These are phyloP conservation scores for Straminergon stramineum DNA, from an alignment of 225 moss, liverwort and hornwort species.

Conservation along the genomic window DNA sequence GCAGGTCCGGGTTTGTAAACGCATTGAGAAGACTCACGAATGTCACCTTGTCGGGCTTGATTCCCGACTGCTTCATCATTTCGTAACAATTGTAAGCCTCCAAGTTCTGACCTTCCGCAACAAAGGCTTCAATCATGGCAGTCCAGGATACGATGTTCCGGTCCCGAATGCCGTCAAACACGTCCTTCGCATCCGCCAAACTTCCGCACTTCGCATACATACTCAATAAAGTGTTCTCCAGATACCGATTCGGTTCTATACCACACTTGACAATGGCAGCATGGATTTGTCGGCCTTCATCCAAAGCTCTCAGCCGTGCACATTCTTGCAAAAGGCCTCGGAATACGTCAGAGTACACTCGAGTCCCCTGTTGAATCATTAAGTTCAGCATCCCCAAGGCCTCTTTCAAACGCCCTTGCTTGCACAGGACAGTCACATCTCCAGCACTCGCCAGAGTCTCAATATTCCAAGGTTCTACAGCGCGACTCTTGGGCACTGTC, in stretches of 20 bases:
- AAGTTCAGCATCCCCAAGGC: slow-evolving; percentile 19
- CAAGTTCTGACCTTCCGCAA: slow-evolving; percentile 9
- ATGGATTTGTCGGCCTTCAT: slow-evolving; percentile 39
- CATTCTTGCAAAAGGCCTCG: slow-evolving; percentile 43
- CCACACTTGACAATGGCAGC: slow-evolving; percentile 27
- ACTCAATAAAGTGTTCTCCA: slow-evolving; percentile 44
- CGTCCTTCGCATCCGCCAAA: slow-evolving; percentile 25
- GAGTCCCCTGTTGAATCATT: slow-evolving; percentile 30
- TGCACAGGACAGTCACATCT: slow-evolving; percentile 30
- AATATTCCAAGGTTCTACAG: neutral
- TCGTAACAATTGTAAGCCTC: slow-evolving; percentile 37
- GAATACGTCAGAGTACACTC: slow-evolving; percentile 36
- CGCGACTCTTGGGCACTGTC: neutral
- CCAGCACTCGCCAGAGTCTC: slow-evolving; percentile 9
- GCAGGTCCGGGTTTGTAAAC: slow-evolving; percentile 18
- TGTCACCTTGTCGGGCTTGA: slow-evolving; percentile 48
- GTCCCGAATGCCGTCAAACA: slow-evolving; percentile 30
- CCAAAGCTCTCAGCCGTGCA: slow-evolving; percentile 27
- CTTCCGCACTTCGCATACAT: slow-evolving; percentile 60
- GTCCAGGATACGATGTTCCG: slow-evolving; percentile 51
- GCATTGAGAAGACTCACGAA: slow-evolving; percentile 50
- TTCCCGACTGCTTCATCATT: slow-evolving; percentile 29
- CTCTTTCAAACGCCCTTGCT: slow-evolving; percentile 35
- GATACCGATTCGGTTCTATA: slow-evolving; percentile 30
- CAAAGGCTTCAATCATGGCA: slow-evolving; percentile 50